Evolutionary conservation across 78 protist species (phyloP), one percentile per base, ranked within the genome.

Genomic region (Polysphondylium violaceum): DNA sequence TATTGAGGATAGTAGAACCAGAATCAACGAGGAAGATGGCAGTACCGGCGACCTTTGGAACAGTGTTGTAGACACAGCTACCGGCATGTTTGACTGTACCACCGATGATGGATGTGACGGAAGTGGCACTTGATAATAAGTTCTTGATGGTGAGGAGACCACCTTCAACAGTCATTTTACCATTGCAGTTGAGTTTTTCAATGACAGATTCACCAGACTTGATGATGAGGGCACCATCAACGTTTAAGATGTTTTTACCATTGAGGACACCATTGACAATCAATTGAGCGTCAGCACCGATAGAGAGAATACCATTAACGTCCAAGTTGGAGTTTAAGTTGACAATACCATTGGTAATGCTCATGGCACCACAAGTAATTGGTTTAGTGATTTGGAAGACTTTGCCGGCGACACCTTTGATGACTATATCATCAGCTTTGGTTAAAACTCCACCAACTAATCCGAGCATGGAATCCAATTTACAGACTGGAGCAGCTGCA

Each of bases 81-180:
- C 88, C 88, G 38, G 73, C 38, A 68, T 78, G 73, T 12, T 64
- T 78, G 7, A 65, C 33, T 38, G n/a, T 27, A 65, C 73, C 73
- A 36, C 73, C 73, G 19, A 58, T 36, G 29, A 65, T 58, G 65
- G 61, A 55, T 35, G 55, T 51, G 4, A 65, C 47, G 0, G 73
- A 68, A 6, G 65, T 23, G 6, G 61, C 59, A 23, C 53, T 27
- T 23, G 64, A 56, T 2, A 51, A 16, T 33, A 78, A 21, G 40
- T 43, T 43, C n/a, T 78, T 78, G 53, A 78, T 56, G 17, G 55
- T 65, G 21, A 78, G 41, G 43, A 33, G 35, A 78, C 88, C 88
- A 35, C 75, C 75, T 36, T 64, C 44, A 25, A 78, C 12, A 6
- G 33, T 47, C 35, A 78, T 35, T 21, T 23, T 29, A 65, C 76